These are phyloP conservation scores for Populus deltoides DNA, from an alignment of 345 rosid genomes.

Conservation along the genomic window DNA sequence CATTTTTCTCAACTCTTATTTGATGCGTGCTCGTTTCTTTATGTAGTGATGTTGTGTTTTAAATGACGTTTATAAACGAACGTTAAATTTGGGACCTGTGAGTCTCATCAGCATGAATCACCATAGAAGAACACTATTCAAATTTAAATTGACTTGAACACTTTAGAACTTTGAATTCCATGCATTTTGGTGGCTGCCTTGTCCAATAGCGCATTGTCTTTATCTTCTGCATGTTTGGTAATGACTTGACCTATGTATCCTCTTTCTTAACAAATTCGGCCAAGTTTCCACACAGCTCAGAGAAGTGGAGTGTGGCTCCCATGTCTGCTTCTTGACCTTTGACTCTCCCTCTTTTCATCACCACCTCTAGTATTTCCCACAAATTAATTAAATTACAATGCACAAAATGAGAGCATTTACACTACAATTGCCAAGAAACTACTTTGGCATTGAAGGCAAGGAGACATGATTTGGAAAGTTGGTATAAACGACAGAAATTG, in stretches of 20 bases:
- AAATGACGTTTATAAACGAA: too few relatives aligned
- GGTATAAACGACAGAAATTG: not conserved
- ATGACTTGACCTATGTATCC: not conserved
- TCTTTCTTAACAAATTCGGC: not conserved
- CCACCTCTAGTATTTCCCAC: not conserved
- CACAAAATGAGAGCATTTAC: not conserved
- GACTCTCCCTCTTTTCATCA: not conserved
- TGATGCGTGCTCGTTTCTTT: too few relatives aligned
- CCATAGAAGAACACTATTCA: too few relatives aligned
- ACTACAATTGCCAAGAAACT: not conserved
- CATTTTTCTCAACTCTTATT: too few relatives aligned
- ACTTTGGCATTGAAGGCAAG: not conserved
- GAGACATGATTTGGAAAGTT: not conserved
- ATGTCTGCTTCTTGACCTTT: not conserved
- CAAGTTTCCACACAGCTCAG: not conserved
- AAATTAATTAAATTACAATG: not conserved
- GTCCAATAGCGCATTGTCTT: not conserved
- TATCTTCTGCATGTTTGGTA: not conserved
- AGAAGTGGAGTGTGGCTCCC: slow-evolving; percentile 1
- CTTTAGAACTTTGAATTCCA: not conserved
- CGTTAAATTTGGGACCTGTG: too few relatives aligned
- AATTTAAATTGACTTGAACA: not conserved
- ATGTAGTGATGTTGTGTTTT: too few relatives aligned
- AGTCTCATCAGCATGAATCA: too few relatives aligned
- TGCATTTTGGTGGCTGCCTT: not conserved